Evolutionary conservation across 2,329 filamentous ascomycete species (phyloP), one percentile per base, ranked within the genome.

Genomic region (Arthroderma uncinatum): DNA sequence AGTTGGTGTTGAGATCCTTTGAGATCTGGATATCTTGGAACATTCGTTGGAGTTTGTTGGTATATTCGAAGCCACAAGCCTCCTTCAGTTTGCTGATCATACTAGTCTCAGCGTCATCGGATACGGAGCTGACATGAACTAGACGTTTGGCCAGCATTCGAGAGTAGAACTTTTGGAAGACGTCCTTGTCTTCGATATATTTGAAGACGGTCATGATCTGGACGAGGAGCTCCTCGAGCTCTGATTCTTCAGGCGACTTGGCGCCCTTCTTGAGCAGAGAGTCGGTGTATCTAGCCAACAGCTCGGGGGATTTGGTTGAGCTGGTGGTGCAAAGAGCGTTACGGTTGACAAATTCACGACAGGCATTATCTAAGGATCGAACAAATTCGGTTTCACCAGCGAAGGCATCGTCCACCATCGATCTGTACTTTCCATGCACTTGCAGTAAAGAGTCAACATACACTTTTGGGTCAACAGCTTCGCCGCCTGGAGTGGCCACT

Each of bases 171-270:
- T 97, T 98, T 73, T 97, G 93, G 80, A 98, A 98, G 4, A 98
- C 94, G 68, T 98, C 93, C 79, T 98, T 98, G 74, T 98, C 94
- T 70, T 98, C 93, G 62, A 98, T 97, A 73, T 98, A 98, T 76
- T 97, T 97, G 82, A 98, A 98, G 57, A 98, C 89, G 1, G 92
- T 96, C 93, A 98, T 98, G 66, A 98, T 93, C 71, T 96, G 89
- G 19, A 83, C 84, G 30, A 97, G 77, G 33, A 89, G 86, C 63
- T 86, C 85, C 74, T 98, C 93, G 65, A 97, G 80, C 67, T 98
- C 92, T 33, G 88, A 86, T 68, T 98, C 93, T 68, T 97, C 93
- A 12, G 90, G 89, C 65, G 90, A 89, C 64, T 91, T 94, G 30
- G 87, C 87, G 36, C 61, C 72, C 78, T 95, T 96, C 73, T 93